Conservation (phyloP, 2,329 filamentous ascomycete species). For the Zymoseptoria tritici region DNA sequence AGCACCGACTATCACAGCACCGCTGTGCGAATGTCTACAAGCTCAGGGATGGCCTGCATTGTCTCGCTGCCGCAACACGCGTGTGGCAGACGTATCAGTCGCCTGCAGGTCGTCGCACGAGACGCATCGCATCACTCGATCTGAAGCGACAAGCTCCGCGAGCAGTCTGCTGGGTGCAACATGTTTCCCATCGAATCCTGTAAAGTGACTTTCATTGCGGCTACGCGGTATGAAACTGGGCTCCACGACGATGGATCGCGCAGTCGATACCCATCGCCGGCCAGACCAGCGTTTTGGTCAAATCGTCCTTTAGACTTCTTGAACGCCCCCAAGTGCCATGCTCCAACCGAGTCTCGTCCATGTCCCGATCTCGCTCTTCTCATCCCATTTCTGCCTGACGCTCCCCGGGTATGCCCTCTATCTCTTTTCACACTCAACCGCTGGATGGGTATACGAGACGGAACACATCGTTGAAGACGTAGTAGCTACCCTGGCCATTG, state of each 20-base stretch:
- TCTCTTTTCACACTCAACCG: neutral
- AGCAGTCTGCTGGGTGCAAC: neutral
- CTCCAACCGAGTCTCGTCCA: neutral
- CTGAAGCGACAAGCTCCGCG: neutral
- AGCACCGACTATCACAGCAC: too few relatives aligned
- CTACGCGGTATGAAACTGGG: neutral
- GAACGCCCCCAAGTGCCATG: neutral
- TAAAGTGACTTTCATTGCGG: neutral
- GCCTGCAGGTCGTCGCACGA: neutral
- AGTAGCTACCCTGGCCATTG: slow-evolving; percentile 63
- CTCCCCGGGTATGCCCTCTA: neutral
- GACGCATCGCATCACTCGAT: neutral
- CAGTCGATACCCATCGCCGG: neutral
- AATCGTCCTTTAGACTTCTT: neutral
- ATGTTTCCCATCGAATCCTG: neutral
- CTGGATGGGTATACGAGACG: slow-evolving; percentile 63
- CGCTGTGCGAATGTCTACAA: too few relatives aligned
- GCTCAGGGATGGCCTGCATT: too few relatives aligned
- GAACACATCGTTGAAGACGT: slow-evolving; percentile 92
- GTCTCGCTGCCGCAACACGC: too few relatives aligned
- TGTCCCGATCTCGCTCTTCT: neutral
- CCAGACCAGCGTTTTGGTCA: neutral
- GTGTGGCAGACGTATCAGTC: too few relatives aligned
- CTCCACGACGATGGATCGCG: neutral
- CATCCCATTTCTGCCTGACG: neutral